Evolutionary conservation across 768 basidiomycete genomes (phyloP).

Genomic region (Porpolomopsis calyptriformis): DNA sequence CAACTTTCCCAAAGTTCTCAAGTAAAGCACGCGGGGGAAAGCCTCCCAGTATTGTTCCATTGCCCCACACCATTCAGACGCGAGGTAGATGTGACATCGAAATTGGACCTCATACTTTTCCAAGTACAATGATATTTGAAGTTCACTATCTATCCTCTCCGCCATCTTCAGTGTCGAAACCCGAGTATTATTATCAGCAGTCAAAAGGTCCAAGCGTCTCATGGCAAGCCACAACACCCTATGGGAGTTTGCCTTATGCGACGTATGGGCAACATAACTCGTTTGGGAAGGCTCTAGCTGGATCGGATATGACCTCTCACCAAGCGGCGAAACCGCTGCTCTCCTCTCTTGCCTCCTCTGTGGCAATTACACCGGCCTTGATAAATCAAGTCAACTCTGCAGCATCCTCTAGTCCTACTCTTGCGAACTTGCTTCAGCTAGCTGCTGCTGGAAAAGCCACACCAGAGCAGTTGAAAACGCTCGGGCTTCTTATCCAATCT

Average conservation of each 20-base stretch:
- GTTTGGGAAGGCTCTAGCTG: slow-evolving; percentile 11
- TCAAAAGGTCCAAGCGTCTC: slow-evolving; percentile 7
- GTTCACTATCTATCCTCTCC: slow-evolving; percentile 50
- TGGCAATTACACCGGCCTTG: slow-evolving; percentile 44
- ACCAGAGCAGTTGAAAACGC: slow-evolving; percentile 53
- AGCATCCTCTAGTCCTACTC: slow-evolving; percentile 54
- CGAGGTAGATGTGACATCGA: slow-evolving; percentile 61
- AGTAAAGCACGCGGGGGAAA: slow-evolving; percentile 52
- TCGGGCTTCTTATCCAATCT: slow-evolving; percentile 66
- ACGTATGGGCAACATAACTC: slow-evolving; percentile 13
- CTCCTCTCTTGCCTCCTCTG: slow-evolving; percentile 34
- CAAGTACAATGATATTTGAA: slow-evolving; percentile 60
- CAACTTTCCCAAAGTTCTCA: slow-evolving; percentile 63
- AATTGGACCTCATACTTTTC: slow-evolving; percentile 68
- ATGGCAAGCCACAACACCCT: slow-evolving; percentile 22
- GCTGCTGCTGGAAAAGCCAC: slow-evolving; percentile 54
- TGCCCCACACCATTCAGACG: slow-evolving; percentile 55
- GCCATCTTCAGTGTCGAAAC: slow-evolving; percentile 7
- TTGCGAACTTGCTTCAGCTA: slow-evolving; percentile 54
- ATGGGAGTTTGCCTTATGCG: slow-evolving; percentile 15
- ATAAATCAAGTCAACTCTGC: slow-evolving; percentile 58
- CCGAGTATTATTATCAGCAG: slow-evolving; percentile 17
- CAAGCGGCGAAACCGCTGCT: slow-evolving; percentile 30
- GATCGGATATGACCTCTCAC: slow-evolving; percentile 15
- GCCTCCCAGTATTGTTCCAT: slow-evolving; percentile 37